Conservation (phyloP, 352 stramenopile species). For the Pythium scleroteichum region DNA sequence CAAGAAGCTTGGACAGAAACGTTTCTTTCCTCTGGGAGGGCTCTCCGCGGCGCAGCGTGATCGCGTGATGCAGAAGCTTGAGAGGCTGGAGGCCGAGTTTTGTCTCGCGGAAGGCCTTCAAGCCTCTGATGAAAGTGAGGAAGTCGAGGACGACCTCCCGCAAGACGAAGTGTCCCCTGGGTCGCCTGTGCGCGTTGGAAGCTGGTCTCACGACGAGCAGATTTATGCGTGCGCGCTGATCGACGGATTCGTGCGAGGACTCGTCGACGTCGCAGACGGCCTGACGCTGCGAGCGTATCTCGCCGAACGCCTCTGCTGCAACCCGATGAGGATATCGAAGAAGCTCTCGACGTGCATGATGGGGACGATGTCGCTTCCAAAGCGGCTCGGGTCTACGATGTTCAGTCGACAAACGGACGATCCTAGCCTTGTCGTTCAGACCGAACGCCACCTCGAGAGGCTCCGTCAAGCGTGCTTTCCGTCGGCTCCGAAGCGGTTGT, state of each 20-base stretch:
- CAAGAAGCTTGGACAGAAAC: slow-evolving; percentile 32
- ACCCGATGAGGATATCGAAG: slow-evolving; percentile 94
- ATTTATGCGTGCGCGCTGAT: slow-evolving; percentile 84
- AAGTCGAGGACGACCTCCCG: neutral
- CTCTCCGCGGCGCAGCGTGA: neutral
- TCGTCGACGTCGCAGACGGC: slow-evolving; percentile 75
- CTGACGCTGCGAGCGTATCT: slow-evolving; percentile 85
- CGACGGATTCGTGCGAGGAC: slow-evolving; percentile 79
- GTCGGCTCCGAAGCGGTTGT: neutral
- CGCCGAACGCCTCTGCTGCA: slow-evolving; percentile 87
- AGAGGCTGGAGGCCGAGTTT: slow-evolving; percentile 9
- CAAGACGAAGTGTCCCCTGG: slow-evolving; percentile 6
- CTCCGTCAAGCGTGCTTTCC: slow-evolving; percentile 1
- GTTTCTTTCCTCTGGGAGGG: slow-evolving; percentile 21
- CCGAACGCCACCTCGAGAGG: neutral
- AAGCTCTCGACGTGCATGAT: slow-evolving; percentile 74
- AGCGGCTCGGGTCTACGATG: slow-evolving; percentile 15
- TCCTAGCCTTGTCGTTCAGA: neutral
- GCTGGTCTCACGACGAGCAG: slow-evolving; percentile 47
- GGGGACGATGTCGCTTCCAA: slow-evolving; percentile 13
- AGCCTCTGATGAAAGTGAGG: neutral
- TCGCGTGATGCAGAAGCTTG: slow-evolving; percentile 7
- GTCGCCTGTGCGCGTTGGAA: slow-evolving; percentile 18
- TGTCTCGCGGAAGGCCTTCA: neutral
- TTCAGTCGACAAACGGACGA: neutral